Conservation (phyloP, 2,329 filamentous ascomycete genomes). For the Aspergillus ochraceoroseus region DNA sequence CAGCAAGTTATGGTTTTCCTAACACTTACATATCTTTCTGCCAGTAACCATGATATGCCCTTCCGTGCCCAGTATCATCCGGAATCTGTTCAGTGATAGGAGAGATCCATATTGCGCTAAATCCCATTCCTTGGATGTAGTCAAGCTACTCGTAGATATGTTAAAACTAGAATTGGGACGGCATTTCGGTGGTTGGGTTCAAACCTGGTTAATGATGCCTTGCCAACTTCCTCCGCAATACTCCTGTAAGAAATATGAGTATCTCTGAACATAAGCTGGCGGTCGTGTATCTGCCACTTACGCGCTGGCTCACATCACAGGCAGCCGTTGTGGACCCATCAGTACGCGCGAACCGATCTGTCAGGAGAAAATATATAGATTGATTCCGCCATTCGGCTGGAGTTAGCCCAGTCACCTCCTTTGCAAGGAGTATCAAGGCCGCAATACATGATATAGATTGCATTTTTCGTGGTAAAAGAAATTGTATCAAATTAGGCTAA, state of each 20-base stretch:
- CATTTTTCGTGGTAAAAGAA: too few relatives aligned
- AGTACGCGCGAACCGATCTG: constrained; percentile 42
- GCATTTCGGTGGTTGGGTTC: not conserved
- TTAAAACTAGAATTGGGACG: not conserved
- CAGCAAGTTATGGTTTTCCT: too few relatives aligned
- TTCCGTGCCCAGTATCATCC: constrained; percentile 35
- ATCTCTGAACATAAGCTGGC: too few relatives aligned
- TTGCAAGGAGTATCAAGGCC: too few relatives aligned
- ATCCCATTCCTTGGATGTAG: constrained; percentile 48
- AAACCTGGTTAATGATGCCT: constrained; percentile 41
- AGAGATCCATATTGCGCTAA: constrained; percentile 49
- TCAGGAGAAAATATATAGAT: constrained; percentile 46
- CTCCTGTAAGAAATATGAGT: constrained; percentile 6
- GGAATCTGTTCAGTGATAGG: constrained; percentile 41
- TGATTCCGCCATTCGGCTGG: constrained; percentile 35
- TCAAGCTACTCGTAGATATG: constrained; percentile 35
- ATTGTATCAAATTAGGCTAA: too few relatives aligned
- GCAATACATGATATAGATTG: too few relatives aligned
- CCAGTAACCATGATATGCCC: constrained; percentile 50
- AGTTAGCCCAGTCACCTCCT: too few relatives aligned
- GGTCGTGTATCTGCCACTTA: constrained; percentile 13
- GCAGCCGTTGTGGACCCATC: constrained; percentile 35
- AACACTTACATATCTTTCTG: constrained; percentile 44
- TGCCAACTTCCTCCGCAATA: constrained; percentile 50
- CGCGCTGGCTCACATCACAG: constrained; percentile 27